A percentile compares a stretch with the other conserved stretches of the same genome.
Conservation (phyloP, 192 early-diverging fungal species). For the Chytriomyces sp. region DNA sequence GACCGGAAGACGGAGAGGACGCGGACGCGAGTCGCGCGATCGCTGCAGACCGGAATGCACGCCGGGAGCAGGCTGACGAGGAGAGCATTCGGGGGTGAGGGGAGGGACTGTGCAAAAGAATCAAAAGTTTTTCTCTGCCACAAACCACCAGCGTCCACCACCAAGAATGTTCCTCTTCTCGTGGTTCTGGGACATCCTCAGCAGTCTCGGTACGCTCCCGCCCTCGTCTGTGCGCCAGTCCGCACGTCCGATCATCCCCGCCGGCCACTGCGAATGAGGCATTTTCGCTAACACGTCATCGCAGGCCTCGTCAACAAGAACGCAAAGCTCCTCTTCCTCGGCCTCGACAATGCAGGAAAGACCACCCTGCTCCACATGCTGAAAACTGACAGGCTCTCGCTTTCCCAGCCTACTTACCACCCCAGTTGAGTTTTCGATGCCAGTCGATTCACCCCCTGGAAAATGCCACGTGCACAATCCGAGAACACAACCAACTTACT, state of each 20-base stretch:
- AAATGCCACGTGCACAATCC: too few relatives aligned
- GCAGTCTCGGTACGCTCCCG: slow-evolving; percentile 75
- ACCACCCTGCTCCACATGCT: slow-evolving; percentile 99
- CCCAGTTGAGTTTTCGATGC: slow-evolving; percentile 72
- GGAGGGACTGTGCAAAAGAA: neutral
- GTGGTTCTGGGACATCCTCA: slow-evolving; percentile 96
- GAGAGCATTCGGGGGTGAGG: neutral
- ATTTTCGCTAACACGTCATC: neutral
- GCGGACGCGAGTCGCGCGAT: neutral
- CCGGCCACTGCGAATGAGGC: neutral
- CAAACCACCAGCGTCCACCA: neutral
- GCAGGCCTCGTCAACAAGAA: slow-evolving; percentile 98
- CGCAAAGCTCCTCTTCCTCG: slow-evolving; percentile 98
- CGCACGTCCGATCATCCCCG: neutral
- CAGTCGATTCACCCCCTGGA: too few relatives aligned
- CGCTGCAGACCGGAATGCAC: too few relatives aligned
- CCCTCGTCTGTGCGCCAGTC: neutral
- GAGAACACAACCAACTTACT: too few relatives aligned
- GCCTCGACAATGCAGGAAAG: slow-evolving; percentile 98
- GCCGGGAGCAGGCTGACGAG: too few relatives aligned
- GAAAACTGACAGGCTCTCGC: slow-evolving; percentile 97
- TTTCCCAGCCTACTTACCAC: slow-evolving; percentile 93
- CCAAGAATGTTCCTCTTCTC: slow-evolving; percentile 88
- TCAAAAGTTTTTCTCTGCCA: neutral
- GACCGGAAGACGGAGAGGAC: neutral